These are phyloP conservation scores for Echites panduratus DNA, from an alignment of 257 asterid species.

Conservation along the genomic window DNA sequence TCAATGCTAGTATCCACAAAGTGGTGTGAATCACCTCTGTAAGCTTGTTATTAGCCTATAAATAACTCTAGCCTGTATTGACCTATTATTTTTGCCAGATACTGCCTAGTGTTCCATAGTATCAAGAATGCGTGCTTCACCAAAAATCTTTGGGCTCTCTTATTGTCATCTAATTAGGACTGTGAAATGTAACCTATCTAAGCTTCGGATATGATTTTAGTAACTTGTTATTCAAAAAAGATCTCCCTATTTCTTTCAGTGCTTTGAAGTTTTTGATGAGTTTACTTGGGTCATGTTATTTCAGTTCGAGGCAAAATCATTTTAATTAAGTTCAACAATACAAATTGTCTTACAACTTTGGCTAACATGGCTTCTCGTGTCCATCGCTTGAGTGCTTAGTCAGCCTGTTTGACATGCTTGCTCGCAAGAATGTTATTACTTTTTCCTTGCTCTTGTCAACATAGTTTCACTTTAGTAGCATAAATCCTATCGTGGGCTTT, in stretches of 20 bases:
- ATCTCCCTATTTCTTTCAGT: neutral
- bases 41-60: slow-evolving; percentile 11
- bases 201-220: slow-evolving; percentile 46
- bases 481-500: neutral
- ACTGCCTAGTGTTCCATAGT: slow-evolving; percentile 66
- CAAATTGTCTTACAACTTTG: slow-evolving; percentile 86
- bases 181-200: slow-evolving; percentile 61
- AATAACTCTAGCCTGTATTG: slow-evolving; percentile 6
- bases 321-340: slow-evolving; percentile 15
- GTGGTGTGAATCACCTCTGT: slow-evolving; percentile 40
- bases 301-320: neutral
- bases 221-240: neutral
- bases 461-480: neutral
- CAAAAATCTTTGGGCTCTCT: slow-evolving; percentile 65
- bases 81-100: slow-evolving; percentile 41
- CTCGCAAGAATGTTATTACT: slow-evolving; percentile 78
- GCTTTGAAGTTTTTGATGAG: neutral
- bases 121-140: slow-evolving; percentile 52
- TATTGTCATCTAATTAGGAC: slow-evolving; percentile 77
- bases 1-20: too few relatives aligned
- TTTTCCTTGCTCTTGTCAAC: neutral
- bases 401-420: slow-evolving; percentile 95
- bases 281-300: neutral
- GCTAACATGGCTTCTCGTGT: slow-evolving; percentile 94
- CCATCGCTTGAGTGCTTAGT: slow-evolving; percentile 83